Percentiles rank a stretch among this genome's conserved stretches.
phyloP scores from a whole-genome alignment of 2,329 filamentous ascomycete species.

The Nothopassalora personata region DNA sequence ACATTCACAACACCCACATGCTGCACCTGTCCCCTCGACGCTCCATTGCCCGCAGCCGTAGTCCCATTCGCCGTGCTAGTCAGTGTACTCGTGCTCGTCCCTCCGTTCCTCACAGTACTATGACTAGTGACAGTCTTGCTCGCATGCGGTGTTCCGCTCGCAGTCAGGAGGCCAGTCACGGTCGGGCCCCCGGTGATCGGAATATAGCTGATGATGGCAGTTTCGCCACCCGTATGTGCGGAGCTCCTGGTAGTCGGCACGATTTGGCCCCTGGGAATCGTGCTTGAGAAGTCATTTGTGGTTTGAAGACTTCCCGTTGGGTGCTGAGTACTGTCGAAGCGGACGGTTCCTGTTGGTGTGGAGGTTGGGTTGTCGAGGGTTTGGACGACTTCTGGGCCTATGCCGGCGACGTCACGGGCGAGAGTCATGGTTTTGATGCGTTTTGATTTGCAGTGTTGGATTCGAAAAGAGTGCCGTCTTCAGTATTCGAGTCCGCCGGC shows the following conservation, averaged over 20 bases:
- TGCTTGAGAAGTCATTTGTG: background rate
- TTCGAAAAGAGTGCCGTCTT: background rate
- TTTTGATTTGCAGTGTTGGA: background rate
- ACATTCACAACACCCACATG: background rate
- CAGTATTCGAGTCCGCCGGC: background rate
- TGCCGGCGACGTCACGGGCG: background rate
- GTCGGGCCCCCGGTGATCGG: background rate
- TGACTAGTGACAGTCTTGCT: background rate
- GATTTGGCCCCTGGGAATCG: background rate
- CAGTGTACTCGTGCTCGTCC: background rate
- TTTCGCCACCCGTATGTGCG: background rate
- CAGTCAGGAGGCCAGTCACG: background rate
- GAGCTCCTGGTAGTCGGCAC: background rate
- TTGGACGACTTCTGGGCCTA: background rate
- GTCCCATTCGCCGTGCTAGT: background rate
- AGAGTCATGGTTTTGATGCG: background rate
- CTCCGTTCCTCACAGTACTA: background rate
- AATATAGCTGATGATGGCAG: background rate
- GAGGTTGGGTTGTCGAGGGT: background rate
- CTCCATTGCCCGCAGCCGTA: background rate
- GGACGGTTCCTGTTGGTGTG: background rate
- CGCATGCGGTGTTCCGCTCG: background rate
- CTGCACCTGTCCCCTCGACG: background rate
- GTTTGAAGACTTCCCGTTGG: background rate
- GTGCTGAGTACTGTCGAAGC: background rate